Evolutionary conservation across 139 green algal genomes (phyloP).

Genomic region (Tetraselmis chui): DNA sequence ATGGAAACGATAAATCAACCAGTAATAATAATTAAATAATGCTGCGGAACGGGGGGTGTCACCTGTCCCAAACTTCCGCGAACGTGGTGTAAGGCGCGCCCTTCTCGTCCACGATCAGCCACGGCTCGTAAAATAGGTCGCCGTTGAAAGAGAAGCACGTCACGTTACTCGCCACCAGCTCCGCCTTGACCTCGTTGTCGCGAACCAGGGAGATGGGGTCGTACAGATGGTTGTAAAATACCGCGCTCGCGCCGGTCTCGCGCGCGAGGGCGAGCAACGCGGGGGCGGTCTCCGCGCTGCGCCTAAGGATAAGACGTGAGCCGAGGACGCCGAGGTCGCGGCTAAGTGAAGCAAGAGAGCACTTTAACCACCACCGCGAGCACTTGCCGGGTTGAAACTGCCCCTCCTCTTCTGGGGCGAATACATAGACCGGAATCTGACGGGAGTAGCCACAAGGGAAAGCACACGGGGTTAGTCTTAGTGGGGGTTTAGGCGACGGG

Average conservation of each 20-base stretch:
- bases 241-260: conserved; percentile 48
- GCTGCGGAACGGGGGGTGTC: background rate
- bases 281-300: conserved; percentile 36
- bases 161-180: conserved; percentile 38
- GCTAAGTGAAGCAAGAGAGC: conserved; percentile 42
- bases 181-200: conserved; percentile 73
- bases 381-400: conserved; percentile 84
- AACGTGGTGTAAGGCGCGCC: conserved; percentile 66
- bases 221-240: conserved; percentile 94
- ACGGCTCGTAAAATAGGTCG: conserved; percentile 88
- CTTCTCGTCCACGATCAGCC: conserved; percentile 69
- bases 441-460: background rate
- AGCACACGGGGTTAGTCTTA: background rate
- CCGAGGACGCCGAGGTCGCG: conserved; percentile 61
- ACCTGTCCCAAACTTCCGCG: conserved; percentile 70
- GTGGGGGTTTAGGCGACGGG: too few species aligned
- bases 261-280: conserved; percentile 47
- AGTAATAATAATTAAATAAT: too few species aligned
- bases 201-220: conserved; percentile 87
- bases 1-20: too few species aligned
- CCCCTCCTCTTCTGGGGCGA: conserved; percentile 85
- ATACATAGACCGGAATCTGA: conserved; percentile 85
- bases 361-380: conserved; percentile 64
- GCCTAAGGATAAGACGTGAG: conserved; percentile 54
- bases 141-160: conserved; percentile 68